phyloP scores from a whole-genome alignment of 352 stramenopile genomes.

The Pythium rishiriense region DNA sequence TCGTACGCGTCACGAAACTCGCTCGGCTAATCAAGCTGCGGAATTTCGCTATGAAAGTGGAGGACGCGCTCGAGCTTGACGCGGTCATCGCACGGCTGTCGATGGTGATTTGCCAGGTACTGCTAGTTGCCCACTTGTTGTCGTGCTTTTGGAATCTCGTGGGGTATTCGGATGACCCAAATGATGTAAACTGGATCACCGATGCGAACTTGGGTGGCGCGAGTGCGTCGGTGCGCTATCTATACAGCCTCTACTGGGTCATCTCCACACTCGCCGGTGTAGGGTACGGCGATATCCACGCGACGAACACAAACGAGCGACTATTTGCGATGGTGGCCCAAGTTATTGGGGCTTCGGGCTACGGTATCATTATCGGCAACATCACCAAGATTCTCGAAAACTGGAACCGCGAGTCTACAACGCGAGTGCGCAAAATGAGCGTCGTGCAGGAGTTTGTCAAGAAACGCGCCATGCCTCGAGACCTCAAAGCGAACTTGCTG shows the following conservation, averaged over 20 bases:
- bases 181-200: conserved; percentile 50
- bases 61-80: conserved; percentile 68
- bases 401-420: conserved; percentile 66
- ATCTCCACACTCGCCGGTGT: conserved; percentile 75
- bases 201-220: conserved; percentile 28
- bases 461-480: conserved; percentile 58
- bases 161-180: conserved; percentile 38
- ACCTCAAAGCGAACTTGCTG: conserved; percentile 50
- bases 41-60: conserved; percentile 70
- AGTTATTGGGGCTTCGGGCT: conserved; percentile 73
- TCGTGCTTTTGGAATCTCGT: conserved; percentile 82
- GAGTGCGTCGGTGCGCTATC: conserved; percentile 46
- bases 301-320: conserved; percentile 67
- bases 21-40: conserved; percentile 67
- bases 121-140: conserved; percentile 74
- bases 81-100: conserved; percentile 63
- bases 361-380: conserved; percentile 82
- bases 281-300: conserved; percentile 81
- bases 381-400: conserved; percentile 85
- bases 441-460: conserved; percentile 67
- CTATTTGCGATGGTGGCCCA: conserved; percentile 72
- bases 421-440: conserved; percentile 52
- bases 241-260: conserved; percentile 89
- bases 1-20: conserved; percentile 73
- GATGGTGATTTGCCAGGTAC: conserved; percentile 58